Percentiles rank a stretch among this genome's conserved stretches.
phyloP scores from a whole-genome alignment of 208 protist species.

The Phytomonas sp. region DNA sequence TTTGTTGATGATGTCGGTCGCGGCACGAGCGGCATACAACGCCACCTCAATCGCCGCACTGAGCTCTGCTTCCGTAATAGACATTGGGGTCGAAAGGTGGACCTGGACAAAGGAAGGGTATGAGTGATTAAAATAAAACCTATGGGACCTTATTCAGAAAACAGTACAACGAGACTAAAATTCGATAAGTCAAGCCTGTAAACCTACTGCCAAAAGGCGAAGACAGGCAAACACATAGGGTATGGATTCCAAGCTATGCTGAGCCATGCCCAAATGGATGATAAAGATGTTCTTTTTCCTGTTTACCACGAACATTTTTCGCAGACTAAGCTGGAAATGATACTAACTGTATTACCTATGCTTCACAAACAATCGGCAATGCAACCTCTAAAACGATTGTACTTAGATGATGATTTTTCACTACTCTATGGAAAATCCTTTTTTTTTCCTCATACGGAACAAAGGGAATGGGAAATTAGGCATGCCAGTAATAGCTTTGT shows the following conservation, averaged over 20 bases:
- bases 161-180: background rate
- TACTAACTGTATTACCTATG: background rate
- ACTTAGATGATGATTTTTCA: background rate
- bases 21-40: slow-evolving; percentile 41
- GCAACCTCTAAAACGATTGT: background rate
- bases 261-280: no score
- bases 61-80: slow-evolving; percentile 46
- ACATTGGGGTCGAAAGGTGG: slow-evolving; percentile 7
- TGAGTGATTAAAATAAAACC: background rate
- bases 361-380: background rate
- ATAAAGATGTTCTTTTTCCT: background rate
- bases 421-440: background rate
- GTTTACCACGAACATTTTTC: background rate
- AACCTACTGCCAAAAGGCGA: background rate
- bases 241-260: no score
- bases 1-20: slow-evolving; percentile 45
- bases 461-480: background rate
- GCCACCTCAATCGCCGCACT: slow-evolving; percentile 53
- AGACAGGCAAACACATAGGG: no score
- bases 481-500: background rate
- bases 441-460: background rate
- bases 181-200: background rate
- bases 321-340: background rate
- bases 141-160: background rate
- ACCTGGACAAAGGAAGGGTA: background rate